Conservation (phyloP, 345 rosid species). For the Hirschfeldia incana region DNA sequence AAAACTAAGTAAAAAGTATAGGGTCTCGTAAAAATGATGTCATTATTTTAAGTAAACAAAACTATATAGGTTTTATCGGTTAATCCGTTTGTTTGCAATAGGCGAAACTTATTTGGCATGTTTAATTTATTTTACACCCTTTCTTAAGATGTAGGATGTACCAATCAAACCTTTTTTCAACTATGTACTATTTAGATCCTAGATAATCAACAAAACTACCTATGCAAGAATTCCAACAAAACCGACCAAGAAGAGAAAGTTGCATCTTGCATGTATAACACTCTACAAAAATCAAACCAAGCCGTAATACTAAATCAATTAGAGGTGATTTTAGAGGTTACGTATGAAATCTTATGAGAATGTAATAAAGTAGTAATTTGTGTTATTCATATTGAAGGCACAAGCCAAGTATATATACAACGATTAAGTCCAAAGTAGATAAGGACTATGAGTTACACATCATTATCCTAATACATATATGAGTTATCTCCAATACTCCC, state of each 20-base stretch:
- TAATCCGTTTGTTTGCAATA: not conserved
- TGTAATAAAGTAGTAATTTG: no score
- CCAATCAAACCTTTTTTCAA: not conserved
- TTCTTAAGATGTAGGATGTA: not conserved
- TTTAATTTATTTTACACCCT: not conserved
- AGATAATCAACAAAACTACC: conserved; percentile 30
- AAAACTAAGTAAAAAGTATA: not conserved
- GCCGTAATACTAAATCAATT: conserved; percentile 26
- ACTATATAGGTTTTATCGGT: not conserved
- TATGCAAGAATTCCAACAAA: conserved; percentile 16
- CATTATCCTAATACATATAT: no score
- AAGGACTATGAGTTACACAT: no score
- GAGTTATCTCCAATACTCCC: no score
- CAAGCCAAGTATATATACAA: no score
- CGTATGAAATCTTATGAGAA: not conserved
- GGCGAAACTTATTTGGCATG: not conserved
- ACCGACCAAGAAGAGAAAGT: conserved; percentile 23
- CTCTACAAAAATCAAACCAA: conserved; percentile 24
- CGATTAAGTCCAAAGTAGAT: no score
- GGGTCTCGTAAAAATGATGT: not conserved
- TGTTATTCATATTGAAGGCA: no score
- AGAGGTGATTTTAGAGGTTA: conserved; percentile 9
- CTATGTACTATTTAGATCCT: not conserved
- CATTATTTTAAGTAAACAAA: not conserved
- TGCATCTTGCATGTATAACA: conserved; percentile 1